Evolutionary conservation across 1,139 yeast species (phyloP).

Genomic region (Sugiyamaella neomexicana): DNA sequence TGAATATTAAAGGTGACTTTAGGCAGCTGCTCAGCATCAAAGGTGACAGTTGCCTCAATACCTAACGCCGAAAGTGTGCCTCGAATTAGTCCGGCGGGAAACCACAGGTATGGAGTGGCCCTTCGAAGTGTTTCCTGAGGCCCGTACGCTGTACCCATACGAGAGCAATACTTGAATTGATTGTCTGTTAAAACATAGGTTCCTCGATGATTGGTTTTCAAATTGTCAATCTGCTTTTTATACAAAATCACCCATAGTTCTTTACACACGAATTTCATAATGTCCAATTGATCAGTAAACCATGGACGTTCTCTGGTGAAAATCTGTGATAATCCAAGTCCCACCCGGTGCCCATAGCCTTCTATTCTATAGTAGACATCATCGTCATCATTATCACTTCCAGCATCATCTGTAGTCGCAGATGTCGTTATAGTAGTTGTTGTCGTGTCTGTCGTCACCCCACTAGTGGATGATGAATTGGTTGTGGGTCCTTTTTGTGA

Average conservation of each 20-base stretch:
- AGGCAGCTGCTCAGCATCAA: slow-evolving; percentile 62
- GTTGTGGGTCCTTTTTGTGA: background rate
- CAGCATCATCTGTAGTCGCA: slow-evolving; percentile 20
- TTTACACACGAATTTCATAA: slow-evolving; percentile 88
- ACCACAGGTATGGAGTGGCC: slow-evolving; percentile 59
- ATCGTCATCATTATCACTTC: slow-evolving; percentile 51
- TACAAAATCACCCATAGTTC: slow-evolving; percentile 84
- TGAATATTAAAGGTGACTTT: slow-evolving; percentile 71
- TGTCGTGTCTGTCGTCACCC: slow-evolving; percentile 21
- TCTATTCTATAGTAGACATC: slow-evolving; percentile 64
- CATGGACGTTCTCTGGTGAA: slow-evolving; percentile 59
- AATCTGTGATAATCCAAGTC: slow-evolving; percentile 70
- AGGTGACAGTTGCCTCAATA: slow-evolving; percentile 61
- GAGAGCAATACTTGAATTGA: slow-evolving; percentile 54
- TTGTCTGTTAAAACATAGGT: slow-evolving; percentile 78
- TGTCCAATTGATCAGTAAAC: slow-evolving; percentile 63
- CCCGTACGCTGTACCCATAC: slow-evolving; percentile 50
- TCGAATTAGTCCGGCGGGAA: slow-evolving; percentile 80
- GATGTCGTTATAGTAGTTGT: slow-evolving; percentile 30
- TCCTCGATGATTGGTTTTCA: slow-evolving; percentile 87
- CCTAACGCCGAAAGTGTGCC: slow-evolving; percentile 78
- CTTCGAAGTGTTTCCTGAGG: slow-evolving; percentile 32
- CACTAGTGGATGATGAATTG: slow-evolving; percentile 14
- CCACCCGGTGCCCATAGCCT: slow-evolving; percentile 70
- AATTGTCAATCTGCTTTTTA: slow-evolving; percentile 85